These are phyloP conservation scores for Pichia heedii DNA, from an alignment of 805 yeast species.

Conservation along the genomic window DNA sequence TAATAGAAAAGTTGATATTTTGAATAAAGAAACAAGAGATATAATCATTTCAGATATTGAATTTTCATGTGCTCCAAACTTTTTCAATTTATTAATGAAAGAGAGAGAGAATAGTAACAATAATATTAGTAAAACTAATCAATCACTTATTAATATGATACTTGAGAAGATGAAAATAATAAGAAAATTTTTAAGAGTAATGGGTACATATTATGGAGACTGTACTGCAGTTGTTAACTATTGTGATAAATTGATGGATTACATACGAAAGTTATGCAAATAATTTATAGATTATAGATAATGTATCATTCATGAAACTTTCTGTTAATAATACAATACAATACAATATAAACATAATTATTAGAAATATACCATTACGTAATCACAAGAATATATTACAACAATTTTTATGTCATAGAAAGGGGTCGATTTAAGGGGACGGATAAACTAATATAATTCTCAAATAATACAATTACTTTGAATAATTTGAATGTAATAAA, in stretches of 20 bases:
- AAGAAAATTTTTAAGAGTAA: conserved; percentile 14
- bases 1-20: neutral
- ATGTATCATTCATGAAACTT: neutral
- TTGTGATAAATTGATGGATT: conserved; percentile 16
- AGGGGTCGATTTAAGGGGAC: too few species aligned
- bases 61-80: conserved; percentile 2
- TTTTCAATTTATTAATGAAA: neutral
- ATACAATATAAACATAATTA: too few species aligned
- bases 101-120: neutral
- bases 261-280: neutral
- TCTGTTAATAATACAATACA: too few species aligned
- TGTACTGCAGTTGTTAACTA: conserved; percentile 15
- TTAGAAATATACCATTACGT: too few species aligned
- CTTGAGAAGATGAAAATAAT: conserved; percentile 15
- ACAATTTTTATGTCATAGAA: too few species aligned
- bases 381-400: too few species aligned
- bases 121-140: neutral
- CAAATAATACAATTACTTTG: too few species aligned
- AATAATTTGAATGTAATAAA: too few species aligned
- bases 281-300: neutral
- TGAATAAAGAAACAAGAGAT: neutral
- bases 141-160: neutral
- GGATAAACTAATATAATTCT: too few species aligned
- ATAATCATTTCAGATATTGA: conserved; percentile 6
- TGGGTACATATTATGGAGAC: conserved; percentile 16